phyloP scores from a whole-genome alignment of 805 yeast genomes.

The Jamesozyma rosinii region DNA sequence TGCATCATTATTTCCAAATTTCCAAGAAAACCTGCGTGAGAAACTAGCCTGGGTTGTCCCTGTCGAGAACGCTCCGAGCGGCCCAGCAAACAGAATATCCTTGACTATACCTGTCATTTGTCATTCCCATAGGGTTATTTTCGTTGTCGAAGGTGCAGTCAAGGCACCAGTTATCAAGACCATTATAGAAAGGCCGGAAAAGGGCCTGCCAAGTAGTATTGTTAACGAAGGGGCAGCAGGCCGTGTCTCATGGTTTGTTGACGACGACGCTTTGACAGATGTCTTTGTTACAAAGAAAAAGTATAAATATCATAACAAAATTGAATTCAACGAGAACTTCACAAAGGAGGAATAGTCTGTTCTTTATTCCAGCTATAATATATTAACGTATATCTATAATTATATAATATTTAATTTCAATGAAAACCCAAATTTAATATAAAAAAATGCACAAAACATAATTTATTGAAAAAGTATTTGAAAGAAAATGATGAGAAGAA shows the following conservation, averaged over 20 bases:
- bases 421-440: neutral
- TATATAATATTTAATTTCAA: neutral
- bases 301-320: conserved; percentile 19
- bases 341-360: neutral
- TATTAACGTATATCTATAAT: neutral
- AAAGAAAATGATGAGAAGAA: too few species aligned
- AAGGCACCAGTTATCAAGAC: conserved; percentile 87
- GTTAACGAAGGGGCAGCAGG: conserved; percentile 97
- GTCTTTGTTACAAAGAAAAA: conserved; percentile 39
- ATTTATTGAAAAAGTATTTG: too few species aligned
- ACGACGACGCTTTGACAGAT: conserved; percentile 81
- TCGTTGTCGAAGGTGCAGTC: conserved; percentile 92
- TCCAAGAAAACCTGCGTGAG: conserved; percentile 78
- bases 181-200: conserved; percentile 94
- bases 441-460: neutral
- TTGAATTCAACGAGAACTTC: conserved; percentile 6
- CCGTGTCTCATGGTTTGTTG: conserved; percentile 94
- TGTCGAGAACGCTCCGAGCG: conserved; percentile 82
- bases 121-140: conserved; percentile 84
- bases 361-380: neutral
- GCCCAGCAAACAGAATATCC: conserved; percentile 79
- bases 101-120: conserved; percentile 90
- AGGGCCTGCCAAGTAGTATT: conserved; percentile 86
- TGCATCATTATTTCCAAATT: conserved; percentile 88
- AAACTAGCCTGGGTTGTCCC: conserved; percentile 92